Conservation (phyloP, 306 rosid species). For the Erythrophleum fordii region DNA sequence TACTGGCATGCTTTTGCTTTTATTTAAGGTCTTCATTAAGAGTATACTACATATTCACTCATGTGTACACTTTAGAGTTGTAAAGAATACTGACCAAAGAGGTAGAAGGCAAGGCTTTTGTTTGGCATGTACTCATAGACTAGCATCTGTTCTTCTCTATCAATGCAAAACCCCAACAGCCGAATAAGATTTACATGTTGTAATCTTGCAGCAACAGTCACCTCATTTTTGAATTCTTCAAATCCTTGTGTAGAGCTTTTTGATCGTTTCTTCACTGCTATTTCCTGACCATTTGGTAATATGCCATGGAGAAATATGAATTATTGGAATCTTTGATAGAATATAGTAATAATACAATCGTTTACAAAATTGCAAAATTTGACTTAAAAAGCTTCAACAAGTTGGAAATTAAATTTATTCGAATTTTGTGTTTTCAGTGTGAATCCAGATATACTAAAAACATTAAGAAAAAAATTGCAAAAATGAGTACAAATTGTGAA, state of each 20-base stretch:
- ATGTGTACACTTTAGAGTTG: not conserved
- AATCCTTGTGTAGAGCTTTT: conserved; percentile 53
- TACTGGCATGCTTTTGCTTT: not conserved
- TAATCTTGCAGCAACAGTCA: not conserved
- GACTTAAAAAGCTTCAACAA: not conserved
- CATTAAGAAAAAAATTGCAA: not conserved
- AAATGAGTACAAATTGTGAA: not conserved
- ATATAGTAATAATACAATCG: not conserved
- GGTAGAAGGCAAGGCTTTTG: not conserved
- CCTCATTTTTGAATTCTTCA: conserved; percentile 37
- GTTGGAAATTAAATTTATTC: not conserved
- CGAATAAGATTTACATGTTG: not conserved
- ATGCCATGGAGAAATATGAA: conserved; percentile 37
- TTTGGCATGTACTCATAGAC: not conserved
- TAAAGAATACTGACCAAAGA: not conserved
- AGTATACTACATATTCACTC: not conserved
- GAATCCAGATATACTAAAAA: too few relatives aligned
- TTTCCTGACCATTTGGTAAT: conserved; percentile 45
- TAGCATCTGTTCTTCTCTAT: not conserved
- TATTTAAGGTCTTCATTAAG: not conserved
- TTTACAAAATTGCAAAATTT: not conserved
- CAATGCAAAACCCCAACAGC: not conserved
- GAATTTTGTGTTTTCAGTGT: not conserved
- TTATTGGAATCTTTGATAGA: not conserved
- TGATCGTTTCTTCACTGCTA: conserved; percentile 60